Base-by-base conservation (phyloP, 2,329 filamentous ascomycete genomes). In the Fusarium torreyae region DNA sequence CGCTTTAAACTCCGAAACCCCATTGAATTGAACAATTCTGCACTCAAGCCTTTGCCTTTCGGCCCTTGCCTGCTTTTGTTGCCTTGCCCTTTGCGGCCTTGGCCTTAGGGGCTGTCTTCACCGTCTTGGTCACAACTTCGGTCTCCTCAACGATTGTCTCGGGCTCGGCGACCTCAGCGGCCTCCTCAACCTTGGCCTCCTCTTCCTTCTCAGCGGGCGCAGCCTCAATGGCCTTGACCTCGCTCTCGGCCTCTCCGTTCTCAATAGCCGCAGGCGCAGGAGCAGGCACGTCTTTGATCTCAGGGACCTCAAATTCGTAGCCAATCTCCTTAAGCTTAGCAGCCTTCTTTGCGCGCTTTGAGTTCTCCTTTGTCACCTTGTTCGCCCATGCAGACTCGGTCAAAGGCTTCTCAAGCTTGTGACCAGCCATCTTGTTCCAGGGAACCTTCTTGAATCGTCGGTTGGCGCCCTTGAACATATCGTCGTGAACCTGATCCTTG, bases 401-500 rank as follows among this genome's bases (percentile, higher is more conserved):
- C 70, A 88, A 87, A 42, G 92, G 92, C 77, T 91, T 89, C 75
- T 91, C 89, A 70, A 98, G 85, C 73, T 89, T 87, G 73, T 89
- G 86, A 50, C 93, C 93, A 63, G 92, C 92, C 78, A 98, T 91
- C 82, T 92, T 92, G 81, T 94, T 96, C 86, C 93, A 91, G 20
- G 96, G 95, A 14, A 95, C 89, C 67, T 87, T 87, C 86, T 97
- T 97, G 86, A 96, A 98, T 57, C 94, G 91, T 75, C 89, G 90
- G 81, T 97, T 95, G 75, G 94, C 93, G 38, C 94, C 94, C 82
- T 96, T 94, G 89, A 94, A 98, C 54, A 98, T 84, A 66, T 93
- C 87, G 24, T 90, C 86, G 78, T 97, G 93, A 43, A 97, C 84
- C 77, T 94, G 90, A 64, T 92, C 93, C 59, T 89, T 83, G 6